phyloP scores from a whole-genome alignment of 352 stramenopile genomes.

The Globisporangium nagaii region DNA sequence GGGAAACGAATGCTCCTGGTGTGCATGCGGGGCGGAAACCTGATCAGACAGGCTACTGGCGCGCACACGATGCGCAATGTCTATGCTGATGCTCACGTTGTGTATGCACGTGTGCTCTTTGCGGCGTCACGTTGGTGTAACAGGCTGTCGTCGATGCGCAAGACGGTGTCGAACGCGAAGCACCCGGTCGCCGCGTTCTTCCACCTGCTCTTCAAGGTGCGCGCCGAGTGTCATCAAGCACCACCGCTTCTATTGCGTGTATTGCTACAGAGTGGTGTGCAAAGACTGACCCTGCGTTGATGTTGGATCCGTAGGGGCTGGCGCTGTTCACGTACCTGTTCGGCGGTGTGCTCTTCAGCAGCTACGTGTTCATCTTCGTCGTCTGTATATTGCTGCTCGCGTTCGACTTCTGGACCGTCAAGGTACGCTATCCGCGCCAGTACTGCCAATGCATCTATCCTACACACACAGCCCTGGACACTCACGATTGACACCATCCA shows the following conservation, averaged over 20 bases:
- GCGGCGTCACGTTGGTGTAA: not conserved
- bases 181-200: constrained; percentile 95
- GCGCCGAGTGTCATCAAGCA: no score
- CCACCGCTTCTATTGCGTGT: no score
- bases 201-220: constrained; percentile 95
- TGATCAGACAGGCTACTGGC: no score
- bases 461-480: no score
- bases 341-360: constrained; percentile 83
- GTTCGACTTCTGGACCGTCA: constrained; percentile 99
- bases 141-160: constrained; percentile 67
- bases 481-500: no score
- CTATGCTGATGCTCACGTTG: not conserved
- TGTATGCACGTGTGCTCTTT: not conserved
- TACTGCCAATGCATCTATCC: no score
- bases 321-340: constrained; percentile 95
- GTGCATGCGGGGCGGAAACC: no score
- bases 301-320: constrained; percentile 25
- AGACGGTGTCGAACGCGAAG: constrained; percentile 69
- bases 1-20: not conserved
- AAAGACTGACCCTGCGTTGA: not conserved
- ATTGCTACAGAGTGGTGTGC: no score
- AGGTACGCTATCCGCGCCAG: constrained; percentile 63
- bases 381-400: constrained; percentile 94
- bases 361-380: constrained; percentile 96
- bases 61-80: no score